Evolutionary conservation across 345 rosid species (phyloP).

Genomic region (Laguncularia racemosa): DNA sequence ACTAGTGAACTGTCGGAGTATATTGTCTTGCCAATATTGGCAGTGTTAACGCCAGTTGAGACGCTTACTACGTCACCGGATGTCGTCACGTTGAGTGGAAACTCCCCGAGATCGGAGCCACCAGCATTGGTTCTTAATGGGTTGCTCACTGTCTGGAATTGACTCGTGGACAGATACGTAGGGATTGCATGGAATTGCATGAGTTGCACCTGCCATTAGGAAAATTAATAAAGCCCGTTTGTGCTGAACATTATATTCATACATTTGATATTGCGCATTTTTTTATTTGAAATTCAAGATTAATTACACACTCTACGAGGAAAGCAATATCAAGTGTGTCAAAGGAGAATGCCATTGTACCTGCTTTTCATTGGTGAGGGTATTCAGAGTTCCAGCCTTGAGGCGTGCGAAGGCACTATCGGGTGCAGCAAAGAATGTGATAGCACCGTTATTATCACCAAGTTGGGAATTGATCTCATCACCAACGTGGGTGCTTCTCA

Average conservation of each 20-base stretch:
- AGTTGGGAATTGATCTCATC: constrained; percentile 16
- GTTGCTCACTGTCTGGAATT: constrained; percentile 29
- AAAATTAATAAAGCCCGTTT: no score
- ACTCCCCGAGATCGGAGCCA: constrained; percentile 10
- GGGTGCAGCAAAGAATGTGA: constrained; percentile 17
- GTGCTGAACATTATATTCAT: no score
- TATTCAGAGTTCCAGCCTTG: constrained; percentile 14
- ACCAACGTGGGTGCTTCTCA: constrained; percentile 40
- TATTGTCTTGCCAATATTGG: no score
- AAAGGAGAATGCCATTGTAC: constrained; percentile 5
- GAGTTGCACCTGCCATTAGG: constrained; percentile 8
- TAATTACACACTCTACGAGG: no score
- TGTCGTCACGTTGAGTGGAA: constrained; percentile 19
- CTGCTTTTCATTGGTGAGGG: constrained; percentile 18
- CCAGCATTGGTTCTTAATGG: constrained; percentile 32
- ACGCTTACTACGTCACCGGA: not conserved
- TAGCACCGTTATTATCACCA: constrained; percentile 7
- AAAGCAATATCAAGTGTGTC: no score
- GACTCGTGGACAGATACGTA: constrained; percentile 13
- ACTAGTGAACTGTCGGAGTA: no score
- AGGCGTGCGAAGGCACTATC: constrained; percentile 15
- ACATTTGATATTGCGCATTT: no score
- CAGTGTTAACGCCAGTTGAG: no score
- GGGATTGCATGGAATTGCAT: constrained; percentile 28
- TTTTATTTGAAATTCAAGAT: no score